Base-by-base conservation (phyloP, 768 basidiomycete genomes). In the Asterophora parasitica region DNA sequence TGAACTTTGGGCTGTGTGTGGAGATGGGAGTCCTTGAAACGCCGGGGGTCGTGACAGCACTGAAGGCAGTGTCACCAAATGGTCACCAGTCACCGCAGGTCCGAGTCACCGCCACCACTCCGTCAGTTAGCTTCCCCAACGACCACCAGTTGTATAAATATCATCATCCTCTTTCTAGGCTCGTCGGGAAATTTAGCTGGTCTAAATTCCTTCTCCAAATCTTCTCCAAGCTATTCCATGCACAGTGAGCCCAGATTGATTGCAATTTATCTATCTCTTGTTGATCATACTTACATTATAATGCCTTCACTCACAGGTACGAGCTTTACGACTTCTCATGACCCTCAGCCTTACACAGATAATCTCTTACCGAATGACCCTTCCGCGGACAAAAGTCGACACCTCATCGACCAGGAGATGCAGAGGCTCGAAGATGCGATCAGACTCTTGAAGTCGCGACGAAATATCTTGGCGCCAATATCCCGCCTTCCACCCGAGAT, bases 401-500 rank as follows among this genome's bases (percentile, higher is more conserved):
- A 48, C 15, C 55, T 61, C 16, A 68, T 76, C 32, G 73, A 76
- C 57, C 55, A 59, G 30, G 66, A 73, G 37, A 65, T 75, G 26
- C 49, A 48, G 7, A 44, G 56, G 38, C 58, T 68, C n/a, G 60
- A 66, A 48, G 61, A 63, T 23, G 53, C 64, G 13, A 66, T 73
- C n/a, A 58, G 64, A 44, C 36, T 51, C 0, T 55, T 75, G 27
- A 70, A 64, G 49, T 59, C 59, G 16, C 63, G 58, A 20, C 65
- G 72, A 23, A 76, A 76, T 52, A 31, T 50, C 3, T 54, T 71
- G 2, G 61, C 72, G 4, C 63, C 67, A 28, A 65, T 75, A 19
- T 67, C 67, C 2, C 50, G 51, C 15, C 64, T 76, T n/a, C 74
- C 75, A 19, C 64, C 70, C 5, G 75, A 76, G 56, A 52, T 74